Conservation (phyloP, 2,329 filamentous ascomycete species). For the Sporothrix pseudoabietina region DNA sequence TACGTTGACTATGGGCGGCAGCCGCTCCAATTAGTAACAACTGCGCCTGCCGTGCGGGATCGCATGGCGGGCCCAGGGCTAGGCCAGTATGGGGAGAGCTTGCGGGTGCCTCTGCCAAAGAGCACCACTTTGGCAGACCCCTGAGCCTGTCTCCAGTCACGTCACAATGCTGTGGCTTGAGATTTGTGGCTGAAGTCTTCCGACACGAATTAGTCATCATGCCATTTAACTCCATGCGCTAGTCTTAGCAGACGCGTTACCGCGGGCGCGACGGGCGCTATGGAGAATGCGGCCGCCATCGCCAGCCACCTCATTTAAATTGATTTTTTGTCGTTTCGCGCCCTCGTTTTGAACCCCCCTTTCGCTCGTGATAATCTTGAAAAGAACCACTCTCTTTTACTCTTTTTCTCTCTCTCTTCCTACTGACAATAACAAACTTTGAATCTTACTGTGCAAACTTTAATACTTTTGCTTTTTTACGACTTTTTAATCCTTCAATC, state of each 20-base stretch:
- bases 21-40: conserved; percentile 11
- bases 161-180: background rate
- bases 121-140: too few relatives aligned
- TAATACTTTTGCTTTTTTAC: background rate
- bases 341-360: background rate
- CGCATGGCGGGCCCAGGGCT: conserved; percentile 7
- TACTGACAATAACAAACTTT: background rate
- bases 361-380: background rate
- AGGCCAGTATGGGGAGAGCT: background rate
- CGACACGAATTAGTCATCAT: background rate
- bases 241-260: conserved; percentile 24
- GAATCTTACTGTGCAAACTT: background rate
- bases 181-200: background rate
- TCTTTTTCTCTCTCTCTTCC: background rate
- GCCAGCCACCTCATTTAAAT: conserved; percentile 29
- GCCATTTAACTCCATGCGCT: background rate
- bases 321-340: conserved; percentile 14
- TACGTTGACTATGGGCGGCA: conserved; percentile 7
- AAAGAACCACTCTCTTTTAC: background rate
- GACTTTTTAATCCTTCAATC: background rate
- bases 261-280: conserved; percentile 13
- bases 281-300: conserved; percentile 23
- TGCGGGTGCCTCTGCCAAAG: too few relatives aligned
- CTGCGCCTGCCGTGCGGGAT: conserved; percentile 1
- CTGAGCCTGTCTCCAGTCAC: too few relatives aligned